Base-by-base conservation (phyloP, 176 grass and related monocot genomes). In the Aegilops bicornis region DNA sequence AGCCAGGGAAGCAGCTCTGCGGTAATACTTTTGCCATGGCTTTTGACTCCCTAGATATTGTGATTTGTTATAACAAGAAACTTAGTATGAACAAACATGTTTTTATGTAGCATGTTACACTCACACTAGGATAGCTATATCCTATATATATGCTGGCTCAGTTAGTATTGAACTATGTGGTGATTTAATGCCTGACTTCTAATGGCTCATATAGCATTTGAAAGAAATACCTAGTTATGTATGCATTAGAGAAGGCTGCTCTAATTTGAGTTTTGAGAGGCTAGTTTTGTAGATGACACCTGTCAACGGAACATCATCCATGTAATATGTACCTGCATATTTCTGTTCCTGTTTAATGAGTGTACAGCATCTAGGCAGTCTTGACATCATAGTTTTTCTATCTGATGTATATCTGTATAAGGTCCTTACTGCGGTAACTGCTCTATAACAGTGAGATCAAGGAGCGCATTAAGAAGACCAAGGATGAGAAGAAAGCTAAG, bases 401-500 rank as follows among this genome's bases (percentile, higher is more conserved):
- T 17, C 32, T 62, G 22, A 40, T 84, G 68, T n/a, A 5, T 27
- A 19, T 43, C 42, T 43, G 12, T 43, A 14, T 22, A 16, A 25
- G n/a, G 10, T 69, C 61, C 50, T 54, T 72, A 80, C 24, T 4
- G 13, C 24, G 61, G 29, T 80, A 15, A 45, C 56, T 31, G 20
- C 11, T 60, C 12, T 64, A 19, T 79, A 16, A 27, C 83, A 93
- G 91, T 30, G 91, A 93, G 82, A 93, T 93, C 64, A 93, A 90
- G 85, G 91, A 93, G 20, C 77, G 88, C 5, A 90, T 93, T 1
- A 93, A 90, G 88, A 93, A 90, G 85, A 92, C 81, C 0, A 93
- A 90, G 85, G 91, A 93, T 45, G 91, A 90, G 82, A 93, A 93
- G 80, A 88, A 81, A 84, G 77, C 85, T 1, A 90, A 93, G 82